Conservation (phyloP, 352 stramenopile genomes). For the Phytophthora gonapodyides region DNA sequence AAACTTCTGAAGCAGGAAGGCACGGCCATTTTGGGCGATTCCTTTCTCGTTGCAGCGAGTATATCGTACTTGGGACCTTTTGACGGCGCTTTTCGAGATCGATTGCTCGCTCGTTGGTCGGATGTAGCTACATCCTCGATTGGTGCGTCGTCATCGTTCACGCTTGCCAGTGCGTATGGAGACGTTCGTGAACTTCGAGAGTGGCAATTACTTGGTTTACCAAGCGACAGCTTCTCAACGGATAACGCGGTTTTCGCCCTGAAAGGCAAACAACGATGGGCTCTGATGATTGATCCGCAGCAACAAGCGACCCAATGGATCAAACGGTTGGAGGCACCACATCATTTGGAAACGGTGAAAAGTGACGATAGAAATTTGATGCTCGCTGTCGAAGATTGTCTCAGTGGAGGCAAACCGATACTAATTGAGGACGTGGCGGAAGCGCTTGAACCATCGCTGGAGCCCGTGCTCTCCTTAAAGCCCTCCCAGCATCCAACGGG, state of each 20-base stretch:
- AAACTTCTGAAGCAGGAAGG: conserved; percentile 54
- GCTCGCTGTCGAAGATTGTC: conserved; percentile 42
- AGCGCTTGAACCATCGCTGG: conserved; percentile 54
- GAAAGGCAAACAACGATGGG: conserved; percentile 85
- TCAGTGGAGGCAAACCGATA: conserved; percentile 48
- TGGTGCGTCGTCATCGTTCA: conserved; percentile 51
- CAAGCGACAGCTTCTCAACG: conserved; percentile 87
- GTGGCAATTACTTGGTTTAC: conserved; percentile 89
- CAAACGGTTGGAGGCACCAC: conserved; percentile 75
- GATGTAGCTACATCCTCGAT: conserved; percentile 9
- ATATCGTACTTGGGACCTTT: conserved; percentile 76
- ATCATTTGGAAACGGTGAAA: conserved; percentile 79
- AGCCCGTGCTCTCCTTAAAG: conserved; percentile 52
- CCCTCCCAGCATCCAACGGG: background rate
- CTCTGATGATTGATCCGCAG: conserved; percentile 94
- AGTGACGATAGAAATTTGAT: conserved; percentile 49
- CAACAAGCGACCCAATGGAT: conserved; percentile 94
- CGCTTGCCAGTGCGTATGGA: conserved; percentile 71
- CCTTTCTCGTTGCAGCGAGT: conserved; percentile 62
- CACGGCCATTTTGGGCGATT: conserved; percentile 56
- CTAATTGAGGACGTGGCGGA: conserved; percentile 68
- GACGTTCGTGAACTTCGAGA: conserved; percentile 84
- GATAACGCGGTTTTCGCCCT: conserved; percentile 93
- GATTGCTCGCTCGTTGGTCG: conserved; percentile 44
- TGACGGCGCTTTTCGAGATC: conserved; percentile 45